Evolutionary conservation across 2,329 filamentous ascomycete species (phyloP).

Genomic region (Colletotrichum endophyticum): DNA sequence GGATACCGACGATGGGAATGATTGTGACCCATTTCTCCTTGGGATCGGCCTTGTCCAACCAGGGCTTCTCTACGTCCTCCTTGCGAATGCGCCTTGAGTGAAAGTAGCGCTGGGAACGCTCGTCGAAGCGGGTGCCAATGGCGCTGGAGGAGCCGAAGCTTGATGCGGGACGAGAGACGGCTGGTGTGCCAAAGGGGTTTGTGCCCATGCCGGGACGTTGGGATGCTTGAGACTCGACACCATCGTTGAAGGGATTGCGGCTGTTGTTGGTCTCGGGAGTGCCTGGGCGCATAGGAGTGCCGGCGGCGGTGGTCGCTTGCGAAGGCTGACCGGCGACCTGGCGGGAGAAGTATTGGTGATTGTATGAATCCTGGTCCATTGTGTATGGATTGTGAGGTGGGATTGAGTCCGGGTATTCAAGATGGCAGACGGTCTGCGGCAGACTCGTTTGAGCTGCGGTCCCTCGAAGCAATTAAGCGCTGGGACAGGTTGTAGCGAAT

Average conservation of each 20-base stretch:
- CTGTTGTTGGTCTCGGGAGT: constrained; percentile 45
- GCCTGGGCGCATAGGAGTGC: constrained; percentile 44
- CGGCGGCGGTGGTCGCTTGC: constrained; percentile 39
- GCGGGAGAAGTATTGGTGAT: constrained; percentile 29
- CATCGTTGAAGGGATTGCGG: constrained; percentile 46
- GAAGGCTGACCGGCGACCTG: constrained; percentile 35
- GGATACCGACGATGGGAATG: constrained; percentile 74
- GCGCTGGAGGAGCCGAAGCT: constrained; percentile 52
- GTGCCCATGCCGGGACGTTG: constrained; percentile 29
- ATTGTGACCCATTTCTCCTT: constrained; percentile 89
- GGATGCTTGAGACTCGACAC: constrained; percentile 38
- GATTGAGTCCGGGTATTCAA: not conserved
- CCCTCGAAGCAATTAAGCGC: not conserved
- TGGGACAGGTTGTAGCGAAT: not conserved
- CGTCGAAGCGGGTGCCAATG: constrained; percentile 38
- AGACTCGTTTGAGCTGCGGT: not conserved
- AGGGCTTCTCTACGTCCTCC: constrained; percentile 77
- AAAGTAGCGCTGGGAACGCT: constrained; percentile 64
- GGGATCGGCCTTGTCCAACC: constrained; percentile 74
- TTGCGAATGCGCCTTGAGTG: constrained; percentile 76
- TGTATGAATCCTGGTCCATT: constrained; percentile 34
- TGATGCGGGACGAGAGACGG: constrained; percentile 49
- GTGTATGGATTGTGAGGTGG: not conserved
- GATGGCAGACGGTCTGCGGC: not conserved
- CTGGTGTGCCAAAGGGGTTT: constrained; percentile 54